Conservation (phyloP, 148 eudicot species). For the Cornus suecica region DNA sequence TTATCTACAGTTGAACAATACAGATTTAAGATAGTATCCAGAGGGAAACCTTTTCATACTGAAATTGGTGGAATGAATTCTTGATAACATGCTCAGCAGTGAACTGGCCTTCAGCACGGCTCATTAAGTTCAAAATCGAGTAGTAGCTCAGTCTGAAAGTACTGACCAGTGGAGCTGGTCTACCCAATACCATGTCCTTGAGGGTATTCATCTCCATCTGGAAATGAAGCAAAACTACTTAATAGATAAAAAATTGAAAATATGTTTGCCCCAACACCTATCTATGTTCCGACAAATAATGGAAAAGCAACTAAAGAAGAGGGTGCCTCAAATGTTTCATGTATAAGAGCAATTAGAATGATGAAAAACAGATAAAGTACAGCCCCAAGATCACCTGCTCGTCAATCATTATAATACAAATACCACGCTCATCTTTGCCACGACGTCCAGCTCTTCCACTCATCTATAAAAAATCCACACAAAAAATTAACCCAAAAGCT, state of each 20-base stretch:
- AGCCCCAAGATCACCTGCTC: slow-evolving; percentile 57
- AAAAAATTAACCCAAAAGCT: slow-evolving; percentile 13
- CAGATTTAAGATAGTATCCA: slow-evolving; percentile 1
- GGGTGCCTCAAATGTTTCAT: neutral
- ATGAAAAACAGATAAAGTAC: neutral
- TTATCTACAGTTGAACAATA: slow-evolving; percentile 3
- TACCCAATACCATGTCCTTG: slow-evolving; percentile 89
- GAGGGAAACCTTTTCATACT: slow-evolving; percentile 80
- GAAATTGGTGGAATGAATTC: slow-evolving; percentile 96
- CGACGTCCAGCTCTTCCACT: slow-evolving; percentile 99
- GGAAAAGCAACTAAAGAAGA: neutral
- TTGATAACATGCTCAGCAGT: slow-evolving; percentile 97
- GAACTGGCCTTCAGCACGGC: slow-evolving; percentile 97
- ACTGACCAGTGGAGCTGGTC: slow-evolving; percentile 94
- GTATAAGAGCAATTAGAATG: neutral
- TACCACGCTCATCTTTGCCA: slow-evolving; percentile 98
- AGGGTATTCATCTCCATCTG: slow-evolving; percentile 95
- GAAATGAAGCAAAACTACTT: slow-evolving; percentile 6
- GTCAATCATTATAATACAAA: slow-evolving; percentile 96
- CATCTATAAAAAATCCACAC: slow-evolving; percentile 51
- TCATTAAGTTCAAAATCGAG: slow-evolving; percentile 92
- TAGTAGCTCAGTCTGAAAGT: slow-evolving; percentile 97
- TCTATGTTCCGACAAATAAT: neutral
- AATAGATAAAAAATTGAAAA: no score
- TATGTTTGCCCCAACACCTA: neutral